Base-by-base conservation (phyloP, 2,329 filamentous ascomycete species). In the Macrophomina phaseolina region DNA sequence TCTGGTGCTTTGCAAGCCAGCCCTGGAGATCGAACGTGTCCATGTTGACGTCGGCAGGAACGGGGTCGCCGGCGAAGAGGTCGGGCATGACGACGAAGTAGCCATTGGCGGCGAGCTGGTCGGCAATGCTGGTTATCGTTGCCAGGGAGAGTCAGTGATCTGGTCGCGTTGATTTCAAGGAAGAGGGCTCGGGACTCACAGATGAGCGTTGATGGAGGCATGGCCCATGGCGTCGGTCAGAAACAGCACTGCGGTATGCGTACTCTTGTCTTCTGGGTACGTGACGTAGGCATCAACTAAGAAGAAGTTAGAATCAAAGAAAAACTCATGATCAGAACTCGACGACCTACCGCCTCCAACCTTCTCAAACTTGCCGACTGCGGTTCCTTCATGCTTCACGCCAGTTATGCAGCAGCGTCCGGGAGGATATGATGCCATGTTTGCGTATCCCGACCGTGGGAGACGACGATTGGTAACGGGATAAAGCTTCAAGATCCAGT, bases 101-200 rank as follows among this genome's bases (percentile, higher is more conserved):
- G 71, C 90, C 91, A 75, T 90, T 90, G 70, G 87, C 86, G 65
- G 91, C 91, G 76, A 86, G 90, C 73, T 91, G 87, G 81, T 94
- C 91, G 68, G 91, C 91, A 72, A 93, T 86, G 69, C 76, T 79
- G 38, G 34, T 23, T 23, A 23, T 23, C 23, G 23, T 23, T 23
- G 23, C 23, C 23, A 23, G 23, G 23, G 23, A 23, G 23, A 23
- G 23, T 65, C 23, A 61, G 60, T 40, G 12, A 58, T 4, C 23
- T 23, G 3, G 23, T 23, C 23, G 23, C 23, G 23, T 23, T 23
- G 23, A 23, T 28, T 30, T 8, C 11, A 18, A 18, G n/a, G 5
- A 49, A 18, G 28, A n/a, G 9, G 9, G 6, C 34, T 12, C 12
- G 14, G 48, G 45, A 46, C 30, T 70, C 72, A 77, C 72, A 85